phyloP scores from a whole-genome alignment of 352 stramenopile genomes.

The Pilasporangium apinafurcum region DNA sequence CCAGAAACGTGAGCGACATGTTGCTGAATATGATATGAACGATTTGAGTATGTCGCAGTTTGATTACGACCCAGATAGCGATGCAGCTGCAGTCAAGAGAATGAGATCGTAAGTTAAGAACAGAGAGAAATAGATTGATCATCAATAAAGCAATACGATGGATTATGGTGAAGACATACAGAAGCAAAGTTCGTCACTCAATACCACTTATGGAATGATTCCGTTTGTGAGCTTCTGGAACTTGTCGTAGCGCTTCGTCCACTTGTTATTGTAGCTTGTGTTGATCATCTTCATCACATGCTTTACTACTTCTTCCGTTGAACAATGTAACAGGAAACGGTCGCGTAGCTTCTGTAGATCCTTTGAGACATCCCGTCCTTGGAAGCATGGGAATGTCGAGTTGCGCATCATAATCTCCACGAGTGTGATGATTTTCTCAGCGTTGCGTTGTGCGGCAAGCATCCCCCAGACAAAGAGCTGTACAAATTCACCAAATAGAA shows the following conservation, averaged over 20 bases:
- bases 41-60: conserved; percentile 83
- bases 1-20: neutral
- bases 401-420: conserved; percentile 84
- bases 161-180: too few relatives aligned
- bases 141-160: too few relatives aligned
- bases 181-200: too few relatives aligned
- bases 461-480: conserved; percentile 52
- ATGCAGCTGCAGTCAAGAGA: neutral
- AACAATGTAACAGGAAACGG: conserved; percentile 49
- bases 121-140: too few relatives aligned
- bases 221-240: conserved; percentile 92
- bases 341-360: conserved; percentile 67
- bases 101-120: too few relatives aligned
- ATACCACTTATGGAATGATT: conserved; percentile 65
- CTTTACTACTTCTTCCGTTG: conserved; percentile 66
- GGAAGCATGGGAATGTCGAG: conserved; percentile 73
- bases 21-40: conserved; percentile 61
- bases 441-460: conserved; percentile 43
- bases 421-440: conserved; percentile 58
- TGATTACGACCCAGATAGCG: conserved; percentile 58
- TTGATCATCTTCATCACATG: conserved; percentile 83
- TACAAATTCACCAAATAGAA: conserved; percentile 65
- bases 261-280: conserved; percentile 90
- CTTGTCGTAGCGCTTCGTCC: conserved; percentile 91
- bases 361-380: conserved; percentile 85